Base-by-base conservation (phyloP, 371 early-diverging fungal species). In the Mycotypha africana region DNA sequence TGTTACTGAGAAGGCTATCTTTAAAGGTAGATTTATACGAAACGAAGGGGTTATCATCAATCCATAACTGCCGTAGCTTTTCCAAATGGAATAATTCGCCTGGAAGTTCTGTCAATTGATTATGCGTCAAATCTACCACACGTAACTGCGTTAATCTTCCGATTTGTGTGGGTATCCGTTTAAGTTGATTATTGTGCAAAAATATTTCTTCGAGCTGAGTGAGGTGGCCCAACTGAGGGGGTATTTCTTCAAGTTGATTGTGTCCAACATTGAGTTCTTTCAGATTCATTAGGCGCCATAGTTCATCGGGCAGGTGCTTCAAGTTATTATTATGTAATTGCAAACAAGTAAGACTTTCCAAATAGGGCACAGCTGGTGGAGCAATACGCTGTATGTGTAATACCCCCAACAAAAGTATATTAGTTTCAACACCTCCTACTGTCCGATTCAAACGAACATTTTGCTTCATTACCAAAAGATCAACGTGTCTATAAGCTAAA, bases 281-380 rank as follows among this genome's bases (percentile, higher is more conserved):
- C 37, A 97, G 67, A 22, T 63, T 66, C 23, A 66, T 47, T 25
- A 95, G 67, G 24, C 82, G 67, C 47, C 83, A 69, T 30, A 95
- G 81, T 34, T 86, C 88, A 7, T 74, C 60, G 0, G 95, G 88
- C 12, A 97, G 49, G 14, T 67, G 70, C 16, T 76, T 65, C 17
- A 97, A 72, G 45, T 84, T 72, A 73, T 97, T 97, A 73, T 92
- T 88, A 61, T 92, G 91, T 32, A 97, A 68, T 54, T 89, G 88
- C 2, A 97, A 79, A n/a, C 79, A 82, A 17, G 92, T 85, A 42
- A 97, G 67, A 57, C 45, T 22, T 4, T 40, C 22, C 30, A 74
- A 44, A 35, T 51, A 62, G 8, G 49, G 56, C n/a, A 74, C 41
- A 1, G 75, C 67, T n/a, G 75, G 67, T 8, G 45, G 14, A 11